Percentiles rank a stretch among this genome's conserved stretches.
Evolutionary conservation across 1,284 basidiomycete species (phyloP).

Genomic region (Schizophyllum amplum): DNA sequence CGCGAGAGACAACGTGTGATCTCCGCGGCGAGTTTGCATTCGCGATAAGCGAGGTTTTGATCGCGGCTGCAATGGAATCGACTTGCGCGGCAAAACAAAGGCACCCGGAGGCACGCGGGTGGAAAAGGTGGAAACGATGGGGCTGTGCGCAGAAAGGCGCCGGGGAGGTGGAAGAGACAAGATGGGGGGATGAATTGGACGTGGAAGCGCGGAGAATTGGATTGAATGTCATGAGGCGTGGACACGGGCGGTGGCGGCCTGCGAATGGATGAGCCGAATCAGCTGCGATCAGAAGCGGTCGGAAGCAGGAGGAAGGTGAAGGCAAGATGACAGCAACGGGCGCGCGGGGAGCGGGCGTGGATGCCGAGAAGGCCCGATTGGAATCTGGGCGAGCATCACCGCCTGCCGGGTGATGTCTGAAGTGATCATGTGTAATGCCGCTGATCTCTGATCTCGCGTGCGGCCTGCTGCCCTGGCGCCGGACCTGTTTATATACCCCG

Average conservation of each 20-base stretch:
- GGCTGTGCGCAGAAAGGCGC: neutral
- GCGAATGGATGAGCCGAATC: neutral
- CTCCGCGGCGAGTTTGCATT: neutral
- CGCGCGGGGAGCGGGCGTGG: too few species aligned
- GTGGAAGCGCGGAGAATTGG: neutral
- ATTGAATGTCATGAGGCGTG: neutral
- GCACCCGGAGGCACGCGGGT: neutral
- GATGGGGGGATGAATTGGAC: neutral
- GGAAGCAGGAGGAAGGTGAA: neutral
- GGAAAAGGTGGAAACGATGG: neutral
- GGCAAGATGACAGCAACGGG: neutral
- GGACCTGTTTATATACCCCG: slow-evolving; percentile 14
- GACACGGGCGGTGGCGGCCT: neutral
- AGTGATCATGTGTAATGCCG: neutral
- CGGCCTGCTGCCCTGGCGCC: neutral
- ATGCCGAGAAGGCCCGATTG: neutral
- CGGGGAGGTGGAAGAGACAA: neutral
- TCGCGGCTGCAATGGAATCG: neutral
- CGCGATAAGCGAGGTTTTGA: neutral
- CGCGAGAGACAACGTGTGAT: neutral
- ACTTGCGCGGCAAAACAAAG: neutral
- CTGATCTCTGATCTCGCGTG: neutral
- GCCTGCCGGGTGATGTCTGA: neutral
- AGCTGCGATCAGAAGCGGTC: neutral
- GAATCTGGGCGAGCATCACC: neutral